Evolutionary conservation across 2,329 filamentous ascomycete genomes (phyloP), one percentile per base, ranked within the genome.

Genomic region (Didymella segeticola): DNA sequence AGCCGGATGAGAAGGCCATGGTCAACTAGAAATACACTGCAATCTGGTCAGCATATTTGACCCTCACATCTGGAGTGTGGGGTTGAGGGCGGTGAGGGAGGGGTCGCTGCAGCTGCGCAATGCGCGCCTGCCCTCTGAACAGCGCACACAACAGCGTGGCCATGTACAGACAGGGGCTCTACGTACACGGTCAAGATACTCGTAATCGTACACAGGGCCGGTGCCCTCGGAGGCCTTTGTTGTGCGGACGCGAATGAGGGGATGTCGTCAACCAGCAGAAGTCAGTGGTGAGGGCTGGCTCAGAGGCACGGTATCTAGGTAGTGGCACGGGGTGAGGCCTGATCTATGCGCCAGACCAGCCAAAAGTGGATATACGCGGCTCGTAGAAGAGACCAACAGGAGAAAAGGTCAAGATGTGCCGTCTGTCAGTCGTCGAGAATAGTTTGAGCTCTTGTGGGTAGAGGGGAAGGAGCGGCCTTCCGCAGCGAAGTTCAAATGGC

Each of bases 1-100:
- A 77, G 70, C 82, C 82, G 70, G 83, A 82, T 63, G 84, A 84
- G 77, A 84, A 89, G 63, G 86, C 84, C 87, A 89, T 89, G 50
- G 43, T 67, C 56, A 51, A 56, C 66, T 73, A 74, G 62, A 73
- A 73, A 72, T 73, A 73, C 71, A 74, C 70, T 73, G 67, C 42
- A 33, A 39, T 37, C 38, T 37, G n/a, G 65, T 75, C 69, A 75
- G 70, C 63, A 56, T 52, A 48, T 51, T 56, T 56, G 50, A 54
- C 43, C 50, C 29, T 55, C 53, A 52, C 43, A 53, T 48, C 43
- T 57, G 19, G 56, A 57, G 65, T 57, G 69, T 63, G 66, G 68
- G 72, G 69, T 71, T 67, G 67, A 65, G 62, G 67, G 72, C 70
- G 68, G 72, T 70, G 69, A 64, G 68, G 47, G 61, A 58, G 68